Conservation (phyloP, 345 rosid genomes). For the Rubroshorea leprosula region DNA sequence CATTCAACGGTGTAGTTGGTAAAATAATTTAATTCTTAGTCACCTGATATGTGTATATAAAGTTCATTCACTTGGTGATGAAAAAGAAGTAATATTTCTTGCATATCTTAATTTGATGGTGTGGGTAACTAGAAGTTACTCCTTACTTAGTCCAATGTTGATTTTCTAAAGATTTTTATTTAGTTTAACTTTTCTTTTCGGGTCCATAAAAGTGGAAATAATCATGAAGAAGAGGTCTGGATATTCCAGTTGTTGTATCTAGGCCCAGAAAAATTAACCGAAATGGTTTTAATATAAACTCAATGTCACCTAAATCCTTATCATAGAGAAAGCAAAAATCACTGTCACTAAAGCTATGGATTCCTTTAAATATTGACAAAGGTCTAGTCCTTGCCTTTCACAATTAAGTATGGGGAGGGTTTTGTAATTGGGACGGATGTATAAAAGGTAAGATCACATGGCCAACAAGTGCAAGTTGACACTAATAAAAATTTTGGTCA, state of each 20-base stretch:
- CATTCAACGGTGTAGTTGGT: too few species aligned
- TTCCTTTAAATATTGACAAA: not conserved
- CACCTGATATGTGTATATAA: too few species aligned
- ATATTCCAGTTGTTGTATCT: not conserved
- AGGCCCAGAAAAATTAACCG: not conserved
- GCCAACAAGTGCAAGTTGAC: slow-evolving; percentile 14
- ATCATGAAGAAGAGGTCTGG: not conserved
- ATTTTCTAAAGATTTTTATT: too few species aligned
- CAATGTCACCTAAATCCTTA: not conserved
- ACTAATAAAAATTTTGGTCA: slow-evolving; percentile 4
- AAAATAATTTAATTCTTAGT: too few species aligned
- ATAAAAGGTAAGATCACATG: slow-evolving; percentile 10
- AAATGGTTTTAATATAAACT: not conserved
- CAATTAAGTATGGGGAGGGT: not conserved
- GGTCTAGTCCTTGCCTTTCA: not conserved
- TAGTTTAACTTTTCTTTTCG: too few species aligned
- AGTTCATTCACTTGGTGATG: too few species aligned
- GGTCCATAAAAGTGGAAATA: not conserved
- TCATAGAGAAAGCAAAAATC: not conserved
- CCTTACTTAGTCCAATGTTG: too few species aligned
- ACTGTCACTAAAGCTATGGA: not conserved
- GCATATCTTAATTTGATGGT: too few species aligned
- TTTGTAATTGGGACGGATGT: slow-evolving; percentile 2
- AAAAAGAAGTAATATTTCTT: too few species aligned
- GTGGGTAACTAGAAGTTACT: too few species aligned